Percentiles rank a stretch among this genome's conserved stretches.
phyloP scores from a whole-genome alignment of 305 asterid genomes.

The Ruellia speciosa region DNA sequence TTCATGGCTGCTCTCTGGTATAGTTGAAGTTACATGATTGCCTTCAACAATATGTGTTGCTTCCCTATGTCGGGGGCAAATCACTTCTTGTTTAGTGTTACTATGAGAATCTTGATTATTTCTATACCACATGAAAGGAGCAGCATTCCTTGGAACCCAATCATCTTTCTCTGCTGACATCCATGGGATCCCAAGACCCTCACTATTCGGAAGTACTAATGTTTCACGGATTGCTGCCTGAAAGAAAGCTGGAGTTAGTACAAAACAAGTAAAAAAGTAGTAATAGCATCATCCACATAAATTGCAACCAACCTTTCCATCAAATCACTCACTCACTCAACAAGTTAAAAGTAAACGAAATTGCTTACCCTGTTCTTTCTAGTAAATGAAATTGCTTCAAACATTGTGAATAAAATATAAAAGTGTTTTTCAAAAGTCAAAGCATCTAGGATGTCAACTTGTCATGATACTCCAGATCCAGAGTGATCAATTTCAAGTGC shows the following conservation, averaged over 20 bases:
- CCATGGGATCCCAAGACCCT: conserved; percentile 58
- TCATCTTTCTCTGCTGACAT: conserved; percentile 88
- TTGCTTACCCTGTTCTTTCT: neutral
- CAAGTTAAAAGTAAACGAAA: neutral
- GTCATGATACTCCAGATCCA: neutral
- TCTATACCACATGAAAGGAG: conserved; percentile 70
- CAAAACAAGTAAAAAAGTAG: neutral
- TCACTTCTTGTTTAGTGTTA: conserved; percentile 38
- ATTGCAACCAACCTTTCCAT: too few relatives aligned
- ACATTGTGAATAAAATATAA: neutral
- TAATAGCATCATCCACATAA: neutral
- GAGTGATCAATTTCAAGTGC: neutral
- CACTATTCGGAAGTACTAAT: conserved; percentile 79
- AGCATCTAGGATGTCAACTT: neutral
- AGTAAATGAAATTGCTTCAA: neutral
- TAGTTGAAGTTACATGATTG: conserved; percentile 23
- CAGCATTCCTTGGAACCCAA: conserved; percentile 66
- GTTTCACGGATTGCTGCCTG: conserved; percentile 85
- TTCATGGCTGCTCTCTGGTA: conserved; percentile 29
- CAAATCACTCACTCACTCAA: too few relatives aligned
- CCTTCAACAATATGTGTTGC: conserved; percentile 24
- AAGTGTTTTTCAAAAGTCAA: neutral
- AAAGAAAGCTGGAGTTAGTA: conserved; percentile 25
- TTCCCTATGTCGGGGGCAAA: conserved; percentile 37
- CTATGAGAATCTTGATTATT: conserved; percentile 39